Conservation (phyloP, 2,329 filamentous ascomycete species). For the Aspergillus clavatus region DNA sequence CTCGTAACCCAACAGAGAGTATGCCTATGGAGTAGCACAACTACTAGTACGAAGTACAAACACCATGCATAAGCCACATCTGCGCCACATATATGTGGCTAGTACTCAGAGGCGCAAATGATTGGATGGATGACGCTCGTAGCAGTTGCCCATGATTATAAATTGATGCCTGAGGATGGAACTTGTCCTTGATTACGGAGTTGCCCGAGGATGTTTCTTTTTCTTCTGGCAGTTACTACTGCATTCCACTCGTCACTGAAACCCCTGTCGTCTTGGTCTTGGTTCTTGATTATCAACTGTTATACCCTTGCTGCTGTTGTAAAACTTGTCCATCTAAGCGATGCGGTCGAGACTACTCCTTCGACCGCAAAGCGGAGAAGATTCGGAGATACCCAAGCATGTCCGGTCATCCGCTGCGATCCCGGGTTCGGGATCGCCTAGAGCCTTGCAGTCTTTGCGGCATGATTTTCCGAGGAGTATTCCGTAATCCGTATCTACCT, state of each 20-base stretch:
- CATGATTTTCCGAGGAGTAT: not conserved
- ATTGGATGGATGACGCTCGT: too few species aligned
- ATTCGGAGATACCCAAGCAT: not conserved
- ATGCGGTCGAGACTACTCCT: too few species aligned
- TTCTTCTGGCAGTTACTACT: slow-evolving; percentile 6
- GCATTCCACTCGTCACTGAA: slow-evolving; percentile 3
- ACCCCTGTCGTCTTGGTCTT: not conserved
- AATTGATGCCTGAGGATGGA: not conserved
- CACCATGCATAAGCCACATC: not conserved
- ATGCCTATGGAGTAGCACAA: too few species aligned
- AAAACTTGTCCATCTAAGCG: too few species aligned
- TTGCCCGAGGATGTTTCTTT: slow-evolving; percentile 1
- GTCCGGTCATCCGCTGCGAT: too few species aligned
- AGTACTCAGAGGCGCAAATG: not conserved
- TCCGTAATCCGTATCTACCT: too few species aligned
- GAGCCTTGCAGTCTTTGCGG: too few species aligned
- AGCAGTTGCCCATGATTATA: not conserved
- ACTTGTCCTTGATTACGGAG: not conserved
- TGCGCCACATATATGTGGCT: not conserved
- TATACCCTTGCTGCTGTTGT: not conserved
- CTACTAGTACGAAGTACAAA: too few species aligned
- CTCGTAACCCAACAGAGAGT: too few species aligned
- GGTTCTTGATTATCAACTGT: not conserved
- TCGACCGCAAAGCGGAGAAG: not conserved
- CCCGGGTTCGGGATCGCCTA: not conserved